Conservation (phyloP, 2,329 filamentous ascomycete species). For the Coniochaeta pulveracea region DNA sequence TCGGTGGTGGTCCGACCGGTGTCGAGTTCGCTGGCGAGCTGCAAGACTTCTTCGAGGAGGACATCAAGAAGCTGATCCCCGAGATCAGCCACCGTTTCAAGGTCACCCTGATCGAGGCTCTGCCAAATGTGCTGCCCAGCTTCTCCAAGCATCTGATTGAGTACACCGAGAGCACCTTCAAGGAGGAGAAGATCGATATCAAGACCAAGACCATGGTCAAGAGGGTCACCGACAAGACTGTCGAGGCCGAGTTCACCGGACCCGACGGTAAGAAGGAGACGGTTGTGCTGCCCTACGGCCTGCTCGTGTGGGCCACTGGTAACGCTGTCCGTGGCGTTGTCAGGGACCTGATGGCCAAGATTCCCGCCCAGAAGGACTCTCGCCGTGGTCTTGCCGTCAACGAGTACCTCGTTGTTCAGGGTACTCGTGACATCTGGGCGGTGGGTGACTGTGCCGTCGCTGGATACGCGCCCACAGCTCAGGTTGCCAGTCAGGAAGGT, state of each 20-base stretch:
- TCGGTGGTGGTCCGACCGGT: conserved; percentile 87
- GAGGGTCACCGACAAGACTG: conserved; percentile 83
- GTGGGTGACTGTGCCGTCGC: conserved; percentile 95
- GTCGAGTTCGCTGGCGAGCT: conserved; percentile 98
- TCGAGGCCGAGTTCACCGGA: conserved; percentile 76
- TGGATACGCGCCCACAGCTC: conserved; percentile 93
- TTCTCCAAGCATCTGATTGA: conserved; percentile 99
- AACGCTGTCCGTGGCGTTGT: conserved; percentile 86
- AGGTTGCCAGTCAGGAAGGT: conserved; percentile 93
- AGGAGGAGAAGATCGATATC: conserved; percentile 96
- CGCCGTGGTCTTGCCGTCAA: conserved; percentile 92
- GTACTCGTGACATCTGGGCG: conserved; percentile 94
- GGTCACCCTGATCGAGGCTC: conserved; percentile 92
- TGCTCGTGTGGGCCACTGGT: conserved; percentile 96
- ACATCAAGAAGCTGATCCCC: conserved; percentile 95
- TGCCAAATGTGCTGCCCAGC: conserved; percentile 92
- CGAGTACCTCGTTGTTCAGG: conserved; percentile 97
- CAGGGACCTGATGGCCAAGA: conserved; percentile 81
- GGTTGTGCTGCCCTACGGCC: conserved; percentile 80
- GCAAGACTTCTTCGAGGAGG: conserved; percentile 97
- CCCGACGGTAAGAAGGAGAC: conserved; percentile 76
- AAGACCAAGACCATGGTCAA: conserved; percentile 99
- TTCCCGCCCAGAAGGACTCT: conserved; percentile 90
- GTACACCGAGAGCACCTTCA: conserved; percentile 98
- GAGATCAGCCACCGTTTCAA: conserved; percentile 93